Percentiles rank a stretch among this genome's conserved stretches.
These are phyloP conservation scores for Globisporangium echinulatum DNA, from an alignment of 352 stramenopile genomes.

Conservation along the genomic window DNA sequence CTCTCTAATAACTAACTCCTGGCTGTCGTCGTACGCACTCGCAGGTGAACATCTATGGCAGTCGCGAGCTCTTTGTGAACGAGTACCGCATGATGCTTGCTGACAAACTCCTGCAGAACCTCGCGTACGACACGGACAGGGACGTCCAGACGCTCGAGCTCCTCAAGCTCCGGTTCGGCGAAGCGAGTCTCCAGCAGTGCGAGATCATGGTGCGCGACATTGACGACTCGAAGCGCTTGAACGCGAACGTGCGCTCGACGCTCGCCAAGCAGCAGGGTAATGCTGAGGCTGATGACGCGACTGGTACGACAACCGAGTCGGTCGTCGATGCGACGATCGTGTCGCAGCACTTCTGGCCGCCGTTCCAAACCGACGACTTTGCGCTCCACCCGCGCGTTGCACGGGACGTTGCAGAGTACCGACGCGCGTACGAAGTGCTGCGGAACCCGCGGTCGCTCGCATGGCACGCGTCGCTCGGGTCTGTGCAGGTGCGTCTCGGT, in stretches of 20 bases:
- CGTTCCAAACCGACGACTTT: slow-evolving; percentile 91
- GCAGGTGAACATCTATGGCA: slow-evolving; percentile 96
- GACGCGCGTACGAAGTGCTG: slow-evolving; percentile 87
- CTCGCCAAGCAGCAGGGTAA: slow-evolving; percentile 14
- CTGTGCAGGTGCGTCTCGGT: slow-evolving; percentile 53
- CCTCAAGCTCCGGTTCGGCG: slow-evolving; percentile 95
- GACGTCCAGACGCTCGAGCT: slow-evolving; percentile 95
- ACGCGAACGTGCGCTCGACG: slow-evolving; percentile 80
- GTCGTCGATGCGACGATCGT: slow-evolving; percentile 92
- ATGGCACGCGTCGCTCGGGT: slow-evolving; percentile 93
- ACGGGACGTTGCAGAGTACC: slow-evolving; percentile 82
- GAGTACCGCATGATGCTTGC: slow-evolving; percentile 98
- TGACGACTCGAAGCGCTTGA: slow-evolving; percentile 94
- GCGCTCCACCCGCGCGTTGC: slow-evolving; percentile 83
- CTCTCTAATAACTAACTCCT: no score
- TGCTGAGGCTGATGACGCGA: not conserved
- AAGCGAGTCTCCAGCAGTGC: slow-evolving; percentile 91
- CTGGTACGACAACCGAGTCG: not conserved
- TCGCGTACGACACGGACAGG: slow-evolving; percentile 92
- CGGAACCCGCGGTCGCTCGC: slow-evolving; percentile 92
- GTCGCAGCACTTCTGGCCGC: slow-evolving; percentile 96
- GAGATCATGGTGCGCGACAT: slow-evolving; percentile 99
- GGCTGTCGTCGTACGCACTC: no score
- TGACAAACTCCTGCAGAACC: slow-evolving; percentile 93
- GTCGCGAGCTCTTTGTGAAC: slow-evolving; percentile 97